Evolutionary conservation across 225 moss, liverwort and hornwort species (phyloP), one percentile per base, ranked within the genome.

Genomic region (Asterella californica): DNA sequence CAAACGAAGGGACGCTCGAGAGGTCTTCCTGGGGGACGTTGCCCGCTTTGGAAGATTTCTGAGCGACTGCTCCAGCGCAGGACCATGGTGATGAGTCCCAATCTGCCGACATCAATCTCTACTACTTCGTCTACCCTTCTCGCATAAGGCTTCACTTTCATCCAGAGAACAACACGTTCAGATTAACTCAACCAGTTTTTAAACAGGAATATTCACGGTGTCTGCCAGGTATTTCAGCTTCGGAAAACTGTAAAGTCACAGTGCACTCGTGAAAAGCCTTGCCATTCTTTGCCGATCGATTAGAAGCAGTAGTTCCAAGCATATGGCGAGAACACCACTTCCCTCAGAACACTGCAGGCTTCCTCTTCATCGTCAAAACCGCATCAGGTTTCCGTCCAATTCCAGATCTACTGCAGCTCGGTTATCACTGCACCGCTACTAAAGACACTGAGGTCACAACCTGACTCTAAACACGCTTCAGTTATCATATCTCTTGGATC

Each of bases 31-130:
- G 78, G 21, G 34, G 48, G 29, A 27, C 82, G 74, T 17, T 80
- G 87, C 17, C 65, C 71, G 25, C 79, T 81, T 82, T 82, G 80
- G 50, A 77, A 68, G 84, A 80, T 81, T 83, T 92, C 74, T 82
- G 89, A 6, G 60, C 89, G 74, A 91, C 88, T 46, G 84, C 90
- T 47, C 89, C 92, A 73, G 91, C 85, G 62, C 91, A 92, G 76
- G 87, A 89, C 86, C 81, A 84, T 36, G 79, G 70, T 48, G 82
- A 82, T 33, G 60, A 77, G 66, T 89, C 89, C 89, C 84, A 89
- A 81, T 89, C 88, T 64, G 81, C 81, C 77, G 88, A 88, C 88
- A 88, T 86, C 85, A 85, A 81, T 79, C 24, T 72, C 68, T 76
- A 33, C 67, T 74, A 84, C 76, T 72, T 10, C 15, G 78, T 79